These are phyloP conservation scores for Erysimum cheiri DNA, from an alignment of 441 rosid species.

Conservation along the genomic window DNA sequence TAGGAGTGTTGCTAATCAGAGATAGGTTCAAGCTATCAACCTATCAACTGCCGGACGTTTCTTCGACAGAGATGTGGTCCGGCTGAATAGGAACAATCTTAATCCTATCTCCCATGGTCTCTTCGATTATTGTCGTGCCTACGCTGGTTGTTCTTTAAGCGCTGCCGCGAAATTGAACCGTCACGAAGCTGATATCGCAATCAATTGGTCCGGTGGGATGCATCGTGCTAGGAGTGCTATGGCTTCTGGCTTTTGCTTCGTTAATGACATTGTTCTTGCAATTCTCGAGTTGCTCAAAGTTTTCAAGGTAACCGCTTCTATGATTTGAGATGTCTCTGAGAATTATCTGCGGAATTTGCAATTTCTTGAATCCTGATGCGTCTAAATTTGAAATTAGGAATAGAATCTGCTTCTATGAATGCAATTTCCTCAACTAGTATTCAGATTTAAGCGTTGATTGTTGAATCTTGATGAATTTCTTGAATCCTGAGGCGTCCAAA, in stretches of 20 bases:
- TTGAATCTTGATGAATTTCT: background rate
- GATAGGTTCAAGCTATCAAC: no score
- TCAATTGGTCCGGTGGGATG: conserved; percentile 88
- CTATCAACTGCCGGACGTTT: no score
- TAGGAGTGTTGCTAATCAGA: no score
- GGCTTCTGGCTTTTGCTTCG: conserved; percentile 73
- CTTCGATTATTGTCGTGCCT: conserved; percentile 71
- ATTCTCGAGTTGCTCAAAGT: conserved; percentile 76
- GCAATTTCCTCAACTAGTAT: background rate
- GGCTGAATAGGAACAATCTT: conserved; percentile 44
- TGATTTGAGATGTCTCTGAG: background rate
- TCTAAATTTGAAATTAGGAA: no score
- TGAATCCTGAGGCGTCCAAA: background rate
- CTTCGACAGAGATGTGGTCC: conserved; percentile 50
- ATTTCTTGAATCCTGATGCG: background rate
- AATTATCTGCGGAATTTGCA: no score
- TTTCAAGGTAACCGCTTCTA: conserved; percentile 52
- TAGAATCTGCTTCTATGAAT: background rate
- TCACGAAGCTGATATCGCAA: conserved; percentile 72
- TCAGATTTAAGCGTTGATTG: background rate
- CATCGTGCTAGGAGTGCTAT: conserved; percentile 76
- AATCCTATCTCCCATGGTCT: conserved; percentile 57
- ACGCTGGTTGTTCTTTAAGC: conserved; percentile 77
- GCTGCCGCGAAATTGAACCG: conserved; percentile 78
- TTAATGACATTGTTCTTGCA: conserved; percentile 78